Base-by-base conservation (phyloP, 2,329 filamentous ascomycete species). In the Cadophora luteo-olivacea region DNA sequence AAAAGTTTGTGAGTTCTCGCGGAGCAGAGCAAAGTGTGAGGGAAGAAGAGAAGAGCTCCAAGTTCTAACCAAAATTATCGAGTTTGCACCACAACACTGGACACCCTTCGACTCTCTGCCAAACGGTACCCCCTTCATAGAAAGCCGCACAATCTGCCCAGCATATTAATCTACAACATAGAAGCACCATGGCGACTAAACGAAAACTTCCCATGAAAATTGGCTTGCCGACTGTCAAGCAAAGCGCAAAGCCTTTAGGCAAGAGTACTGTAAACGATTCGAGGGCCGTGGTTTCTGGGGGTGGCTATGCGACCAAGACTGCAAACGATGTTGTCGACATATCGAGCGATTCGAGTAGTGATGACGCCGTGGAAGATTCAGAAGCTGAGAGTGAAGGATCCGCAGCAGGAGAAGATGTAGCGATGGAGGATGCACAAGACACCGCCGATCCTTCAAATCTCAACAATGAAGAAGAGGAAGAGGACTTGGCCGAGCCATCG, bases 201-300 rank as follows among this genome's bases (percentile, higher is more conserved):
- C 82, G 87, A 77, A 90, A 89, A 83, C 81, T 84, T 67, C 80
- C 86, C 69, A 82, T 83, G 68, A 85, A 85, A 80, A 81, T 90
- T 75, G 86, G 85, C 67, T 80, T 84, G 68, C 88, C 88, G 0
- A 81, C 83, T 16, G 81, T 86, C 69, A 86, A 84, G 78, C 81
- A 83, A 66, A 84, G 81, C 76, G 86, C 86, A 68, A 87, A 86
- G 76, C 77, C 81, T 22, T 75, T 82, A 3, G 79, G 81, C 58
- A 87, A 84, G 75, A 78, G 81, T 52, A 83, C 81, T 67, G 83
- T 90, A 69, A 85, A 89, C 78, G 87, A 91, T 76, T 83, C 84
- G n/a, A 84, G 82, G 73, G 82, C 87, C 16, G 80, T 85, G 36
- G 85, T 90, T 32, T 82, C 85, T 5, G 72, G 69, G 1, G 77